phyloP scores from a whole-genome alignment of 2,329 filamentous ascomycete species.

The Aureobasidium lini region DNA sequence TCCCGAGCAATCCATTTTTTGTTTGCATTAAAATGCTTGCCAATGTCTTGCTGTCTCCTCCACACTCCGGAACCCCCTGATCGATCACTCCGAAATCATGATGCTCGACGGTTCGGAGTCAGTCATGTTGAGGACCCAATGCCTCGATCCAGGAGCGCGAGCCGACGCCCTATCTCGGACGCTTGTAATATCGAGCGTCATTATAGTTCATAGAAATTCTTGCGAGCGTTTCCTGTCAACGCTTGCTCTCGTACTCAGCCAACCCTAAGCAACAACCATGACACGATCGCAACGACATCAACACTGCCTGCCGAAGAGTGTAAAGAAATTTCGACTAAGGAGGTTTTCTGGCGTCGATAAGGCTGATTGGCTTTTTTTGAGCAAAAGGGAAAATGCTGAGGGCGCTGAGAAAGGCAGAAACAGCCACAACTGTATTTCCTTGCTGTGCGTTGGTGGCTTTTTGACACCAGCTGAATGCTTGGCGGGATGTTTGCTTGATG shows the following conservation, averaged over 20 bases:
- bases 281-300: not conserved
- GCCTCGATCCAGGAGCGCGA: not conserved
- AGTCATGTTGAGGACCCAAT: no score
- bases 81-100: no score
- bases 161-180: not conserved
- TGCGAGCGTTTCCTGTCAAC: not conserved
- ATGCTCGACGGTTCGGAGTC: no score
- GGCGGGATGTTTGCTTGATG: not conserved
- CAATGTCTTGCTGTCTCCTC: no score
- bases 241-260: not conserved
- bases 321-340: not conserved
- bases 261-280: not conserved
- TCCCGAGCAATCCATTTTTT: no score
- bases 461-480: not conserved
- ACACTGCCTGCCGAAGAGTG: not conserved
- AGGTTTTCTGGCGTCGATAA: no score
- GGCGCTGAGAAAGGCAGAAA: not conserved
- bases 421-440: not conserved
- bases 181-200: no score
- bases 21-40: no score
- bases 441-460: not conserved
- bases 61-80: no score
- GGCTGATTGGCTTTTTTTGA: no score
- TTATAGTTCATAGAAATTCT: not conserved
- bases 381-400: no score